Evolutionary conservation across 2,329 filamentous ascomycete species (phyloP), one percentile per base, ranked within the genome.

Genomic region (Blumeriella jaapii): DNA sequence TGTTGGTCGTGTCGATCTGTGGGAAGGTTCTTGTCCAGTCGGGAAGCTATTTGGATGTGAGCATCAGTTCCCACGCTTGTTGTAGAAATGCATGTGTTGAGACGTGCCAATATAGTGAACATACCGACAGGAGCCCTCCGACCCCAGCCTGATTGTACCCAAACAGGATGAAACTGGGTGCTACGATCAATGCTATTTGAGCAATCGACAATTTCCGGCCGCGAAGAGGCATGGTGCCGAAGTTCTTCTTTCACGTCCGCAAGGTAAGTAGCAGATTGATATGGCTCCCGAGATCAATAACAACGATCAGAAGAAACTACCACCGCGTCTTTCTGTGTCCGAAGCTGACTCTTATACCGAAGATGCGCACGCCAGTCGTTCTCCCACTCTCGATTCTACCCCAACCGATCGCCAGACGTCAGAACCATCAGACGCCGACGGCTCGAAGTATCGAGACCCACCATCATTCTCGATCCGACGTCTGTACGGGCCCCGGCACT

Each of bases 171-270:
- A 61, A 61, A 9, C 61, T 51, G 4, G 63, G 63, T 5, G 54
- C 57, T 12, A 65, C 61, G 24, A 66, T 58, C 29, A 64, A 53
- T 10, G 55, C 56, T 34, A 62, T 54, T 44, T 65, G 62, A 16
- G 42, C 42, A 17, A 45, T 29, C 11, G 45, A 45, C 6, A 45
- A 31, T 12, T 34, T 25, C n/a, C 38, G 35, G 25, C 44, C 44
- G 22, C 44, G 42, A 18, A 29, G 43, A 34, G 32, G 25, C 32
- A 34, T 34, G n/a, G 6, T 33, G 18, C 15, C 24, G 14, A 27
- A 3, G 24, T 20, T 4, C 23, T n/a, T n/a, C n/a, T n/a, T n/a
- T n/a, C n/a, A n/a, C n/a, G n/a, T n/a, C n/a, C n/a, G n/a, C n/a
- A n/a, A n/a, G n/a, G n/a, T n/a, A n/a, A n/a, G n/a, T n/a, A n/a